Evolutionary conservation across 257 asterid genomes (phyloP).

Genomic region (Jacaranda copaia): DNA sequence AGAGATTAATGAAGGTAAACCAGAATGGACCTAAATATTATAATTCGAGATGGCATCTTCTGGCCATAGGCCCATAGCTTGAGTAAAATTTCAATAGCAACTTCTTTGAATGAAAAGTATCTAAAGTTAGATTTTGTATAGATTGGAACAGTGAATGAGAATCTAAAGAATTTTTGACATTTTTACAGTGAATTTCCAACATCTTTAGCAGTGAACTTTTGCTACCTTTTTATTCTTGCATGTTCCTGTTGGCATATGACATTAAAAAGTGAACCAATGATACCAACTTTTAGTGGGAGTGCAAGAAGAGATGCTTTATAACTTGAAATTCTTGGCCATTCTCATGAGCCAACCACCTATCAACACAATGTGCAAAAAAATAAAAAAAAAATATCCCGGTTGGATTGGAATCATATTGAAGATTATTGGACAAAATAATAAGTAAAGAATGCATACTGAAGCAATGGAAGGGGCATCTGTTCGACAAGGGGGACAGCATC

Average conservation of each 20-base stretch:
- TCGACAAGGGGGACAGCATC: conserved; percentile 40
- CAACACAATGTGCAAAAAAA: not conserved
- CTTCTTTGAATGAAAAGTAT: conserved; percentile 45
- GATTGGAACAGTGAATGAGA: too few relatives aligned
- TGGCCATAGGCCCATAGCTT: conserved; percentile 51
- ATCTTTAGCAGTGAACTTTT: too few relatives aligned
- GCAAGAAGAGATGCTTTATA: conserved; percentile 50
- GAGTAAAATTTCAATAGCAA: conserved; percentile 51
- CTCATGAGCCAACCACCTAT: conserved; percentile 66
- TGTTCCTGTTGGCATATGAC: conserved; percentile 50
- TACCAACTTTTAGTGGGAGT: conserved; percentile 46
- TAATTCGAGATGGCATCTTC: conserved; percentile 53
- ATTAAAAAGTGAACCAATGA: conserved; percentile 52
- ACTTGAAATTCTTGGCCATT: conserved; percentile 63
- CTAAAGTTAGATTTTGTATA: not conserved
- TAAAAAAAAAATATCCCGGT: too few relatives aligned
- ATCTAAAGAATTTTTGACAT: too few relatives aligned
- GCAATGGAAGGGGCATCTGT: conserved; percentile 57
- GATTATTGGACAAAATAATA: not conserved
- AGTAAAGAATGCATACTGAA: conserved; percentile 44
- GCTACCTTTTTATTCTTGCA: conserved; percentile 52
- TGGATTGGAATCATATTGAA: not conserved
- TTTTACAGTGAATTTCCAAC: too few relatives aligned
- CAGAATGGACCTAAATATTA: conserved; percentile 70
- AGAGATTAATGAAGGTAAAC: too few relatives aligned